Evolutionary conservation across 768 basidiomycete species (phyloP).

Genomic region (Lactarius quietus): DNA sequence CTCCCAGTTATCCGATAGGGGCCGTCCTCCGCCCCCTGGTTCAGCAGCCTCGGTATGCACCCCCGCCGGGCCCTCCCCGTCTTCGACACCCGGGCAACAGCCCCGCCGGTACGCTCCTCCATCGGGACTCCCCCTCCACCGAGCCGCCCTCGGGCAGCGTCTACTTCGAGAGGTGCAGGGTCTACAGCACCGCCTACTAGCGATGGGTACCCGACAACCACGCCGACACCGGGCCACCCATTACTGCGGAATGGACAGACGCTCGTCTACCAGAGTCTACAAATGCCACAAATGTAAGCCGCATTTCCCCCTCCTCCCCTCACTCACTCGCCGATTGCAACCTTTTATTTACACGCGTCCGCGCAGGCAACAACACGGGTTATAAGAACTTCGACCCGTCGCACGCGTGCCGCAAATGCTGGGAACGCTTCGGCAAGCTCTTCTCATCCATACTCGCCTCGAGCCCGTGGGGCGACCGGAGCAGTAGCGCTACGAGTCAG

Average conservation of each 20-base stretch:
- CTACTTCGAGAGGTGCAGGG: constrained; percentile 10
- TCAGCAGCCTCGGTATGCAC: constrained; percentile 30
- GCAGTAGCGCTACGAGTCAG: background rate
- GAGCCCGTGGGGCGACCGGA: constrained; percentile 36
- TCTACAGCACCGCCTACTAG: constrained; percentile 31
- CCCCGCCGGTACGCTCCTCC: constrained; percentile 35
- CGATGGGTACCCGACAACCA: constrained; percentile 60
- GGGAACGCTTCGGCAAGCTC: constrained; percentile 61
- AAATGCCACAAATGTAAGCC: constrained; percentile 64
- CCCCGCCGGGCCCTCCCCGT: constrained; percentile 33
- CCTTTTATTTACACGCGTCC: background rate
- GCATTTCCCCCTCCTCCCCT: background rate
- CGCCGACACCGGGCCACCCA: constrained; percentile 63
- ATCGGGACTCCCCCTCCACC: constrained; percentile 28
- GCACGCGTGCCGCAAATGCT: constrained; percentile 69
- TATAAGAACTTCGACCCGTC: constrained; percentile 66
- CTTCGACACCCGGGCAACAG: background rate
- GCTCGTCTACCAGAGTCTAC: constrained; percentile 62
- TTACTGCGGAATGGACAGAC: constrained; percentile 56
- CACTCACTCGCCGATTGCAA: background rate
- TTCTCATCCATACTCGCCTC: constrained; percentile 61
- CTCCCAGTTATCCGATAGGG: constrained; percentile 14
- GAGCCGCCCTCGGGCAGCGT: constrained; percentile 21
- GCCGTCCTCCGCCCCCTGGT: background rate
- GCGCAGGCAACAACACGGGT: constrained; percentile 65